These are phyloP conservation scores for Lactarius quietus DNA, from an alignment of 768 basidiomycete species.

Conservation along the genomic window DNA sequence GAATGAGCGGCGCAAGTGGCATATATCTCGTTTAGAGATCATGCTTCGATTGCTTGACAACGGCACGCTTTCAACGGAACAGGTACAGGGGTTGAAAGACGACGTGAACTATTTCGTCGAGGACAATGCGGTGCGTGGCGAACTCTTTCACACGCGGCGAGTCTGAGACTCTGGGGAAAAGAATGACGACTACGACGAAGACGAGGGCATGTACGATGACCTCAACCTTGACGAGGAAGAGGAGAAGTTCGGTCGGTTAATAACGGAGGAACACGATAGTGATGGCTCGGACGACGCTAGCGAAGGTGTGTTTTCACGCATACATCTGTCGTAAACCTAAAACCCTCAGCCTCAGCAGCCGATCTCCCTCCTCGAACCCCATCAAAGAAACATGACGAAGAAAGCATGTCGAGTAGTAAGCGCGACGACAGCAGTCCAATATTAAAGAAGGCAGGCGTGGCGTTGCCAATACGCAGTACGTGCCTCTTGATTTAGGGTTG, in stretches of 20 bases:
- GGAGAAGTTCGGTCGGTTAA: slow-evolving; percentile 79
- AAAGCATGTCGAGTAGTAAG: slow-evolving; percentile 69
- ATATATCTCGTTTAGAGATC: slow-evolving; percentile 87
- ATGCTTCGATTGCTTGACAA: slow-evolving; percentile 92
- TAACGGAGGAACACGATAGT: slow-evolving; percentile 70
- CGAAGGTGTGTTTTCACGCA: slow-evolving; percentile 51
- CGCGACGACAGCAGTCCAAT: slow-evolving; percentile 69
- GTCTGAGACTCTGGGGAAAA: slow-evolving; percentile 33
- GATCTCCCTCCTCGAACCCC: slow-evolving; percentile 64
- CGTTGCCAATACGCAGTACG: slow-evolving; percentile 69
- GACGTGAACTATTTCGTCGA: slow-evolving; percentile 97
- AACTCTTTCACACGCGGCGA: background rate
- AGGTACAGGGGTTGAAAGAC: slow-evolving; percentile 79
- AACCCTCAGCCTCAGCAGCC: slow-evolving; percentile 29
- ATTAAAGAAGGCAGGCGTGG: slow-evolving; percentile 67
- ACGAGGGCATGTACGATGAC: slow-evolving; percentile 96
- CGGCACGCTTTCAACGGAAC: slow-evolving; percentile 79
- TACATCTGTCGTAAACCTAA: slow-evolving; percentile 2
- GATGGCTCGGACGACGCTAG: slow-evolving; percentile 73
- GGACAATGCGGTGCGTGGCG: slow-evolving; percentile 78
- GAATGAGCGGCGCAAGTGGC: slow-evolving; percentile 96
- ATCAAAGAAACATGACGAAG: slow-evolving; percentile 76
- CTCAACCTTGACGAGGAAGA: slow-evolving; percentile 97
- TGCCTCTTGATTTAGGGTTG: slow-evolving; percentile 25
- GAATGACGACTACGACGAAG: slow-evolving; percentile 98